These are phyloP conservation scores for Candida silvatica DNA, from an alignment of 805 yeast species.

Conservation along the genomic window DNA sequence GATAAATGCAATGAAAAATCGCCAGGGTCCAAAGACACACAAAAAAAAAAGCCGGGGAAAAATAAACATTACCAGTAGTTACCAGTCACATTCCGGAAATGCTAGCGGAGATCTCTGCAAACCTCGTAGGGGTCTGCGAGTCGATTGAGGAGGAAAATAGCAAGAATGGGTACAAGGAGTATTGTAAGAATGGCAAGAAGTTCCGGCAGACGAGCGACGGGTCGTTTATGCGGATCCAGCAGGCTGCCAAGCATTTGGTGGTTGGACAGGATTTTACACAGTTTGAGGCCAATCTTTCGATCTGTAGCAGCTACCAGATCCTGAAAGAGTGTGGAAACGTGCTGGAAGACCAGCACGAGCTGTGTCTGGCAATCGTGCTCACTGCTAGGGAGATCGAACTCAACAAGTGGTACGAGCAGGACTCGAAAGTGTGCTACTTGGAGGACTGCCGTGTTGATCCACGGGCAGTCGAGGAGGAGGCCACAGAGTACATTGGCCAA, in stretches of 20 bases:
- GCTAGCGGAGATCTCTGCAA: constrained; percentile 20
- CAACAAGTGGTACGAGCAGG: constrained; percentile 39
- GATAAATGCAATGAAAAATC: constrained; percentile 1
- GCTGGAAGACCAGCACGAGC: constrained; percentile 26
- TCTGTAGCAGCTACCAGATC: constrained; percentile 35
- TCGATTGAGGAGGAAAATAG: constrained; percentile 11
- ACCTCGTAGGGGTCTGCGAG: constrained; percentile 21
- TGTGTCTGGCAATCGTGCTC: constrained; percentile 40
- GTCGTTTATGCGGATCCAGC: constrained; percentile 37
- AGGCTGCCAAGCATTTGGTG: constrained; percentile 39
- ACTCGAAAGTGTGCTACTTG: constrained; percentile 31
- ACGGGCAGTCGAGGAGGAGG: constrained; percentile 18
- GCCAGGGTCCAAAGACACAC: no score
- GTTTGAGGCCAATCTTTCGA: constrained; percentile 25
- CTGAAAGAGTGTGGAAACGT: constrained; percentile 30
- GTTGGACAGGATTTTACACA: constrained; percentile 23
- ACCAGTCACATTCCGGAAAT: no score
- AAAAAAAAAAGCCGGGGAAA: constrained; percentile 1
- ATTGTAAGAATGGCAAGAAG: constrained; percentile 34
- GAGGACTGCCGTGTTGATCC: constrained; percentile 28
- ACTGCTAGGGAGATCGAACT: constrained; percentile 40
- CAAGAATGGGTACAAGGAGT: constrained; percentile 23
- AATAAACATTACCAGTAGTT: constrained; percentile 1
- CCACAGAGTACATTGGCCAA: constrained; percentile 24
- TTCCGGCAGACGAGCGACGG: constrained; percentile 38